These are phyloP conservation scores for Trichoderma guizhouense DNA, from an alignment of 2,329 filamentous ascomycete genomes.

Conservation along the genomic window DNA sequence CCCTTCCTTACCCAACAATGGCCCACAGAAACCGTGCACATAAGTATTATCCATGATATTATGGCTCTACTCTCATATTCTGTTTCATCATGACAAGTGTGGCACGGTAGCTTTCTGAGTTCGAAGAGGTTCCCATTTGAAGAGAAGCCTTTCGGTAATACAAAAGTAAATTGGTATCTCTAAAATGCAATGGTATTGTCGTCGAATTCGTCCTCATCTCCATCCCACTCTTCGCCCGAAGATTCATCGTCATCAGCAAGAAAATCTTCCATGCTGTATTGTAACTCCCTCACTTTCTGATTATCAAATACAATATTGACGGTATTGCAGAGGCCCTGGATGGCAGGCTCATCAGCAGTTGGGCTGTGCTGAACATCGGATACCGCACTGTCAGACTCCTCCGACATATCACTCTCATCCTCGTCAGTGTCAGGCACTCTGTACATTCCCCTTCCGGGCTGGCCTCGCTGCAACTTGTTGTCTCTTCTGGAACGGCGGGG, in stretches of 20 bases:
- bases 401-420: constrained; percentile 37
- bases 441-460: constrained; percentile 34
- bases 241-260: constrained; percentile 49
- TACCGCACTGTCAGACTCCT: constrained; percentile 17
- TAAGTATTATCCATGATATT: not conserved
- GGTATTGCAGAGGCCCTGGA: constrained; percentile 68
- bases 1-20: not conserved
- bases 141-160: not conserved
- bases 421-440: constrained; percentile 46
- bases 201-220: constrained; percentile 51
- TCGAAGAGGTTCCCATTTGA: not conserved
- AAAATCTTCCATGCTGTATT: constrained; percentile 71
- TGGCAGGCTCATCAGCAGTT: constrained; percentile 29
- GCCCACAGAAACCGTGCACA: not conserved
- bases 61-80: not conserved
- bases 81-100: not conserved
- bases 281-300: constrained; percentile 65
- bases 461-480: constrained; percentile 20
- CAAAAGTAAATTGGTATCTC: not conserved
- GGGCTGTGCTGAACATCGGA: not conserved
- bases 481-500: constrained; percentile 17
- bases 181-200: constrained; percentile 27
- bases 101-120: not conserved
- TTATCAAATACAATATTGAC: constrained; percentile 75
- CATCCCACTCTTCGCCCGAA: constrained; percentile 59